These are phyloP conservation scores for Tulasnella sp. DNA, from an alignment of 768 basidiomycete species.

Conservation along the genomic window DNA sequence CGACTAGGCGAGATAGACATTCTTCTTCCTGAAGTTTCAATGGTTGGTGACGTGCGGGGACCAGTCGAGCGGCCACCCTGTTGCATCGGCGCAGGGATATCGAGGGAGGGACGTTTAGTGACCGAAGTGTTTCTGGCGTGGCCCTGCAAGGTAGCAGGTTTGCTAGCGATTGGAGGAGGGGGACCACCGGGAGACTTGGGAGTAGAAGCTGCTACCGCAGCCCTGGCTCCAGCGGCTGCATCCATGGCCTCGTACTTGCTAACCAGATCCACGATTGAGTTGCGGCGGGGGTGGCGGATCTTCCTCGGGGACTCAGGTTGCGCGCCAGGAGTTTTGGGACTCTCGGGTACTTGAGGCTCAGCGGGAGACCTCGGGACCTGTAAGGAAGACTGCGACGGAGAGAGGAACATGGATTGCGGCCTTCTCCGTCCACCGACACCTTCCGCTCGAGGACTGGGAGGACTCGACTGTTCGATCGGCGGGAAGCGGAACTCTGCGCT, in stretches of 20 bases:
- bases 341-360: neutral
- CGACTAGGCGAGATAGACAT: conserved; percentile 2
- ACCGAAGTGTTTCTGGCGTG: neutral
- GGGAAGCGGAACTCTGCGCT: conserved; percentile 5
- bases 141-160: conserved; percentile 35
- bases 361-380: conserved; percentile 4
- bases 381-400: conserved; percentile 40
- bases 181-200: conserved; percentile 24
- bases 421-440: conserved; percentile 45
- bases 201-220: conserved; percentile 30
- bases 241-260: conserved; percentile 72
- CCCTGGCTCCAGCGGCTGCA: conserved; percentile 29
- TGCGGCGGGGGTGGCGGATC: conserved; percentile 48
- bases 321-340: neutral
- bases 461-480: neutral
- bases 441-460: neutral
- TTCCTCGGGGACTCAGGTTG: conserved; percentile 16
- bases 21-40: neutral
- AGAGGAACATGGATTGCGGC: conserved; percentile 78
- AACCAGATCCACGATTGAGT: conserved; percentile 84
- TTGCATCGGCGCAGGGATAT: neutral
- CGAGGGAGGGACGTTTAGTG: neutral
- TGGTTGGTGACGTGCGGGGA: conserved; percentile 7
- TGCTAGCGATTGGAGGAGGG: conserved; percentile 30
- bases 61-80: neutral